These are phyloP conservation scores for Daldinia concentrica DNA, from an alignment of 495 filamentous ascomycete species.

Conservation along the genomic window DNA sequence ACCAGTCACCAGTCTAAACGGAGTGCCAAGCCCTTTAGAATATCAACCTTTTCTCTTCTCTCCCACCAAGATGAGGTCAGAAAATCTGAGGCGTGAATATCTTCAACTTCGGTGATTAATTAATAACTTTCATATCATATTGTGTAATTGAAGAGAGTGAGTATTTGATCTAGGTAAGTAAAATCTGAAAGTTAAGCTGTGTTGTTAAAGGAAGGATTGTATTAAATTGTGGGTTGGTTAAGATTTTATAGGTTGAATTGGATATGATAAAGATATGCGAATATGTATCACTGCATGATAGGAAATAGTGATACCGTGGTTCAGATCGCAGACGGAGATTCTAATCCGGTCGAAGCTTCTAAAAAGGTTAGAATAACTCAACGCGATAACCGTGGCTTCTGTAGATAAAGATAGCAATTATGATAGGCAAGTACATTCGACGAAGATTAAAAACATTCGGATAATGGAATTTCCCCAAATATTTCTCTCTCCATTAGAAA, in stretches of 20 bases:
- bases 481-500: neutral
- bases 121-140: neutral
- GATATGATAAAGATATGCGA: neutral
- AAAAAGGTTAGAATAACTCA: neutral
- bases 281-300: neutral
- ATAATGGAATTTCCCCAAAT: neutral
- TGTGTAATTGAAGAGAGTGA: neutral
- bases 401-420: slow-evolving; percentile 2
- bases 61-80: neutral
- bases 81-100: neutral
- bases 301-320: neutral
- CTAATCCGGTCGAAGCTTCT: neutral
- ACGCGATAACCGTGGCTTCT: neutral
- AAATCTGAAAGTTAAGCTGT: neutral
- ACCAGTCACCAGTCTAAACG: slow-evolving; percentile 26
- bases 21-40: slow-evolving; percentile 30
- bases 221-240: neutral
- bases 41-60: slow-evolving; percentile 4
- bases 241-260: neutral
- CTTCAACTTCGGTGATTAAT: neutral
- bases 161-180: neutral
- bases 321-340: neutral
- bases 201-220: neutral
- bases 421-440: neutral
- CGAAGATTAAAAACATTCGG: neutral